Base-by-base conservation (phyloP, 345 rosid genomes). In the Odontarrhena argentea region DNA sequence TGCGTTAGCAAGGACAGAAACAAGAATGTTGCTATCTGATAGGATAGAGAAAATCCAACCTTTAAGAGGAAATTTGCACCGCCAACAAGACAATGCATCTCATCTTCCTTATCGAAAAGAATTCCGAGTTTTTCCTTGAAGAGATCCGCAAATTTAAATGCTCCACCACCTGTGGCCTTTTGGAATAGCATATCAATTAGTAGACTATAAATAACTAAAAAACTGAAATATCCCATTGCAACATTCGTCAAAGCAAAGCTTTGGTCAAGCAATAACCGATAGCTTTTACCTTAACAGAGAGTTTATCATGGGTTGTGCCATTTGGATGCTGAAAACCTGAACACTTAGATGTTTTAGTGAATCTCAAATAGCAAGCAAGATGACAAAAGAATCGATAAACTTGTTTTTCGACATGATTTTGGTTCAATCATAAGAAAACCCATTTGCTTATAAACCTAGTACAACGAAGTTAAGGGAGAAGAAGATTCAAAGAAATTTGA, bases 111-210 rank as follows among this genome's bases (percentile, higher is more conserved):
- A 68, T 89, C 98, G 46, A 95, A 85, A 77, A 78, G 26, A 63
- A 89, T 76, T 5, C 92, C 96, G 59, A 95, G 94, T 73, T 86
- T 86, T 69, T 91, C 98, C 58, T 85, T 86, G 74, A 95, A 85
- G 14, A 91, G 93, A 67, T 95, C 92, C 0, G 96, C 80, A 79
- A 87, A 95, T 76, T 86, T 91, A 85, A 81, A 86, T 10, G 98
- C 99, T 65, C 99, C 98, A 32, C 99, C 99, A 42, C 99, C 98
- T 67, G 99, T 94, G 67, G 97, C 99, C 99, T 91, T 76, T 78
- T 60, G 47, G 41, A 62, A 48, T 26, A 36, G 1, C 44, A 51
- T 46, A 52, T 49, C 54, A 55, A 52, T 55, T 60, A 70, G 36
- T 3, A 37, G 8, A 36, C 47, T 40, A 67, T 13, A 45, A 18